Base-by-base conservation (phyloP, 2,329 filamentous ascomycete genomes). In the Neodidymelliopsis sp. region DNA sequence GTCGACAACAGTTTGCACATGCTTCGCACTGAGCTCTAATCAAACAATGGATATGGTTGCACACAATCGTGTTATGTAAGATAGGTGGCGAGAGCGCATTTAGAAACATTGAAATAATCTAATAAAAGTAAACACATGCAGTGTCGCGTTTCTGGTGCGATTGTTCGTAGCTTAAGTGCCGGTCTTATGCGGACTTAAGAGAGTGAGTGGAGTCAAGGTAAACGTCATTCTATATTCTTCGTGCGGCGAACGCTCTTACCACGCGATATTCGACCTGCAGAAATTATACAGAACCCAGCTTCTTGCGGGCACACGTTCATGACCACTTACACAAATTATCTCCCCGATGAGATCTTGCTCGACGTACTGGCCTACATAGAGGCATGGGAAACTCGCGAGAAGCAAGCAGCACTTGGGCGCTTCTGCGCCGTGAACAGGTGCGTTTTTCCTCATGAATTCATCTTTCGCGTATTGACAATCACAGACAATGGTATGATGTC, bases 401-500 rank as follows among this genome's bases (percentile, higher is more conserved):
- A 74, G 3, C 83, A 85, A 64, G 37, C 53, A 6, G 73, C 74
- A 2, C 70, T 87, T 12, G 73, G 77, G 43, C 74, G 75, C 3
- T 82, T 81, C 63, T 82, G 80, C 58, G 70, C 81, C 6, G 67
- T 74, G 15, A 67, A 60, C 12, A 55, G 66, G 66, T 67, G 61
- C 25, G 12, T 31, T 19, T 28, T 13, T n/a, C 29, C 13, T 12
- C 24, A 20, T 18, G 6, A 19, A 34, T 16, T 20, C 20, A 8
- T 19, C 18, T 24, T 34, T 10, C 9, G 2, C 12, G 30, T 22
- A 25, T 44, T 57, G 15, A 60, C 49, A 37, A 31, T 6, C 36
- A 34, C 23, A 77, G 74, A 22, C 78, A 83, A 54, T 86, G 83
- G 83, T 84, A 86, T 60, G 72, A 75, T 4, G 76, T 77, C 10